Evolutionary conservation across 1,284 basidiomycete species (phyloP), one percentile per base, ranked within the genome.

Genomic region (Leccinum angustisporum): DNA sequence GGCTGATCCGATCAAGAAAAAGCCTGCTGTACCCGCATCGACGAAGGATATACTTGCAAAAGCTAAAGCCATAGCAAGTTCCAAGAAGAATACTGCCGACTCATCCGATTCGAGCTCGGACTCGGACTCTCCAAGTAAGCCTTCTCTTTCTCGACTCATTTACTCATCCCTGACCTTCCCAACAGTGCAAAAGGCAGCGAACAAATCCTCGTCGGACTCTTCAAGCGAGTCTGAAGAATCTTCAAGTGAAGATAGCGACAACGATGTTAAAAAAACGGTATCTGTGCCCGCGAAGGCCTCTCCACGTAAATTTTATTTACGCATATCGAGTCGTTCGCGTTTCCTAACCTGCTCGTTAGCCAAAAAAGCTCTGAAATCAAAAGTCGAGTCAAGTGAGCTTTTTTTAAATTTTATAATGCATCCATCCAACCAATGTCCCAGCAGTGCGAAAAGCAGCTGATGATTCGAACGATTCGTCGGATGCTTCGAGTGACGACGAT

Each of bases 31-130:
- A 1, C 33, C 63, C 1, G 8, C 2, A 25, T 59, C 70, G 5
- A 64, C 73, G 5, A 74, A 67, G 54, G 66, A 72, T n/a, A 72
- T 75, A 10, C 65, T 75, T 9, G 46, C 60, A 21, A 34, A 18
- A 4, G 54, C 54, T 13, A 36, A 38, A 36, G 9, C 34, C 31
- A 16, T 25, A 14, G 25, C 16, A 34, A 53, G 0, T 16, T 33
- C 52, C 52, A 54, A 54, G 31, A 52, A 54, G 27, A 33, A 18
- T 6, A 18, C 27, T 30, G n/a, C 7, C 30, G 31, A 54, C n/a
- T n/a, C 30, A 54, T 46, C 43, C 18, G 50, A 52, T 11, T 61
- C 62, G 1, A 64, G 55, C 14, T 52, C 50, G 50, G 46, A 48
- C 1, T 25, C 46, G 0, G 46, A 48, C 7, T 25, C 46, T 25